A percentile compares a stretch with the other conserved stretches of the same genome.
phyloP scores from a whole-genome alignment of 768 basidiomycete species.

The Saitozyma podzolica region DNA sequence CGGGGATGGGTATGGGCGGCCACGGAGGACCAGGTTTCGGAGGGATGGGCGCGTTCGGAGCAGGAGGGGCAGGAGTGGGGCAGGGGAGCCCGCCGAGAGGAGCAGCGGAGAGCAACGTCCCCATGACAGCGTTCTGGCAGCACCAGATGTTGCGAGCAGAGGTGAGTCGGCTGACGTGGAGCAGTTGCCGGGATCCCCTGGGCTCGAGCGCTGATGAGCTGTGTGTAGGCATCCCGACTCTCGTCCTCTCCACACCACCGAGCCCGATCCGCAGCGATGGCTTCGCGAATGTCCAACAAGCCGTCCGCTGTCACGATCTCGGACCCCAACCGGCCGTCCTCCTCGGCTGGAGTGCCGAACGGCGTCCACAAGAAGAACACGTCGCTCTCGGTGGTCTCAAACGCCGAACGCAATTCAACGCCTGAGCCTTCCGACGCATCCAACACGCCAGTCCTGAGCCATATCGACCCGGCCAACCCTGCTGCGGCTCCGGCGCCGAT shows the following conservation, averaged over 20 bases:
- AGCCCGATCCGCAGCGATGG: slow-evolving; percentile 91
- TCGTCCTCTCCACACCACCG: slow-evolving; percentile 89
- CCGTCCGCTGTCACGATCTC: slow-evolving; percentile 89
- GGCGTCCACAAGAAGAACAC: slow-evolving; percentile 39
- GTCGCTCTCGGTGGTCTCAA: slow-evolving; percentile 45
- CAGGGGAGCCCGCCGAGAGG: slow-evolving; percentile 38
- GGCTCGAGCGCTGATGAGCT: background rate
- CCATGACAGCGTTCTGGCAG: slow-evolving; percentile 82
- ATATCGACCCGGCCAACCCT: slow-evolving; percentile 69
- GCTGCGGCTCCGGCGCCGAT: slow-evolving; percentile 58
- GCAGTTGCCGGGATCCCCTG: slow-evolving; percentile 26
- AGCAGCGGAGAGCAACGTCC: slow-evolving; percentile 28
- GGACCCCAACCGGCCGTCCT: slow-evolving; percentile 62
- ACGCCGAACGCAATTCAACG: slow-evolving; percentile 40
- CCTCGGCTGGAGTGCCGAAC: slow-evolving; percentile 48
- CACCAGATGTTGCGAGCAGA: slow-evolving; percentile 90
- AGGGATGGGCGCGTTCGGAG: slow-evolving; percentile 10
- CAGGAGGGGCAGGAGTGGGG: slow-evolving; percentile 9
- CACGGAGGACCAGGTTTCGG: slow-evolving; percentile 11
- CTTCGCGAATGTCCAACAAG: slow-evolving; percentile 72
- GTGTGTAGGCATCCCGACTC: slow-evolving; percentile 70
- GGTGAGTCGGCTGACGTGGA: slow-evolving; percentile 59
- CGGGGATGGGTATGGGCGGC: slow-evolving; percentile 15
- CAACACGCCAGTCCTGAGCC: slow-evolving; percentile 67
- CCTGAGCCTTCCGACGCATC: slow-evolving; percentile 32